These are phyloP conservation scores for Trichoderma parareesei DNA, from an alignment of 495 filamentous ascomycete species.

Conservation along the genomic window DNA sequence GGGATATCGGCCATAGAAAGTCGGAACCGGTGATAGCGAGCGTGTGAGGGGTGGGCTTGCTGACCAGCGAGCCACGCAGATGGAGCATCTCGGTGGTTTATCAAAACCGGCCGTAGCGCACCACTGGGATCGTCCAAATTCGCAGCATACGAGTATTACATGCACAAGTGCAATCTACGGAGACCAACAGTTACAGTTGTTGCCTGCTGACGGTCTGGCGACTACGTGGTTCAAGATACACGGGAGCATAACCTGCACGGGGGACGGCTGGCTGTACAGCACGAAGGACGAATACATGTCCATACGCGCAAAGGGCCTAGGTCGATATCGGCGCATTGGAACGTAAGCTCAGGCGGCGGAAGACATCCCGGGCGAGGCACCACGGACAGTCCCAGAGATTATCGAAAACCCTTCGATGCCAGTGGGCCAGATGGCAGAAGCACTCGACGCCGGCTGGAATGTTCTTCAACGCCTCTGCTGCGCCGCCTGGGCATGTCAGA, in stretches of 20 bases:
- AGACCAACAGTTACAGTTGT: background rate
- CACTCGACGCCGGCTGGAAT: background rate
- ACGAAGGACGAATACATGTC: no score
- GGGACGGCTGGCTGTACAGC: no score
- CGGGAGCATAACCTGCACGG: background rate
- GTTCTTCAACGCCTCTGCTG: background rate
- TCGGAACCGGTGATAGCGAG: slow-evolving; percentile 6
- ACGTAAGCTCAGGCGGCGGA: background rate
- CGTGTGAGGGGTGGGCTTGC: background rate
- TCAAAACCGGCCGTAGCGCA: background rate
- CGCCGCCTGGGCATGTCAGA: background rate
- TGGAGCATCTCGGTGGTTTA: slow-evolving; percentile 6
- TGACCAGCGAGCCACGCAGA: slow-evolving; percentile 4
- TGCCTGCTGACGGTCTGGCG: background rate
- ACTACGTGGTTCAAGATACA: background rate
- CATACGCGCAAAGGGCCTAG: background rate
- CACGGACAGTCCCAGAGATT: background rate
- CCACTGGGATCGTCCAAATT: background rate
- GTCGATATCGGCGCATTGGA: background rate
- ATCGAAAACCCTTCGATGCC: background rate
- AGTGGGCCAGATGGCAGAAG: background rate
- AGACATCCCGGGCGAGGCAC: background rate
- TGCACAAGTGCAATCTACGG: background rate
- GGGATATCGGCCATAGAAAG: slow-evolving; percentile 1
- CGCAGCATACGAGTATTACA: background rate